phyloP scores from a whole-genome alignment of 192 early-diverging fungal genomes.

The Allomyces javanicus region DNA sequence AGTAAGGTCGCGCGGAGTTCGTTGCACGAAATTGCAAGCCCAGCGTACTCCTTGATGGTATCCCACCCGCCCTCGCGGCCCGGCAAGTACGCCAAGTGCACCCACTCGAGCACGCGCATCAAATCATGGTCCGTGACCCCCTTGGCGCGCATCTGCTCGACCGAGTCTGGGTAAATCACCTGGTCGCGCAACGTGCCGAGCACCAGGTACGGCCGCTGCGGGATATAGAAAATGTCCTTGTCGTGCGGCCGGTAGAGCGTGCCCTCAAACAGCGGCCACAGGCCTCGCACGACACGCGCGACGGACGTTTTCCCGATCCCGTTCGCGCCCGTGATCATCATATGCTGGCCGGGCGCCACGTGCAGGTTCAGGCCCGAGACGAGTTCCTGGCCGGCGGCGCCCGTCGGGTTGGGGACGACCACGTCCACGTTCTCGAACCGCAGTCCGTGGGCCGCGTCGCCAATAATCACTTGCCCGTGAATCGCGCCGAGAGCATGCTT shows the following conservation, averaged over 20 bases:
- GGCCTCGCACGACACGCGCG: not conserved
- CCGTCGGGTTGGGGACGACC: not conserved
- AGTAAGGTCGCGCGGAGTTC: conserved; percentile 8
- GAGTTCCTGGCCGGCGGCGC: not conserved
- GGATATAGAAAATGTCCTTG: conserved; percentile 39
- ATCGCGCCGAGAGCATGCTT: not conserved
- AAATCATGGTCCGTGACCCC: conserved; percentile 2
- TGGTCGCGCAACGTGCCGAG: conserved; percentile 43
- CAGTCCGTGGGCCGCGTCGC: not conserved
- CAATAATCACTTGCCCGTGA: not conserved
- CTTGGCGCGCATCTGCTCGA: not conserved
- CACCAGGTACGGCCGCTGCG: conserved; percentile 42
- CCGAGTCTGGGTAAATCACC: conserved; percentile 31
- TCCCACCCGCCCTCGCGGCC: conserved; percentile 34
- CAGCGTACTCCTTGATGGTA: conserved; percentile 20
- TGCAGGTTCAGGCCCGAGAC: not conserved
- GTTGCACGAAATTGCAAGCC: conserved; percentile 10
- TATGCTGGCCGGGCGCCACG: not conserved
- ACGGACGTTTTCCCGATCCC: conserved; percentile 5
- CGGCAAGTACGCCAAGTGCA: conserved; percentile 6
- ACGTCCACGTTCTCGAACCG: not conserved
- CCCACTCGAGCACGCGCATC: conserved; percentile 8
- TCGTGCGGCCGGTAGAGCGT: conserved; percentile 5
- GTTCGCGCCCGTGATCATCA: conserved; percentile 7
- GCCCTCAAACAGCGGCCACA: not conserved